These are phyloP conservation scores for Corylus heterophylla DNA, from an alignment of 306 rosid genomes.

Conservation along the genomic window DNA sequence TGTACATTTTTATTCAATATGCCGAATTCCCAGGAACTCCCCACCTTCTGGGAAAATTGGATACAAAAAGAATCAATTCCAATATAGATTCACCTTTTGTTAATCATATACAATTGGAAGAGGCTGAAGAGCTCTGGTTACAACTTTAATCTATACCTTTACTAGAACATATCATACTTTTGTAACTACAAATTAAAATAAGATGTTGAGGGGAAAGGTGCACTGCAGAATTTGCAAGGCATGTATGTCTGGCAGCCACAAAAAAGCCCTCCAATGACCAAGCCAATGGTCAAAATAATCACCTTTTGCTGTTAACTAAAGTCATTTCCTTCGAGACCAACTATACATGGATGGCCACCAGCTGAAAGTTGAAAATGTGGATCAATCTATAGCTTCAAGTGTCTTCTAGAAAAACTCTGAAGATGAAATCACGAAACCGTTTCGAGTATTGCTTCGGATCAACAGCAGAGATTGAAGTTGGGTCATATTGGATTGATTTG, in stretches of 20 bases:
- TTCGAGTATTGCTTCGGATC: slow-evolving; percentile 93
- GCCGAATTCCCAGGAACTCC: slow-evolving; percentile 22
- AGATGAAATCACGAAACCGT: slow-evolving; percentile 95
- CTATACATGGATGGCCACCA: slow-evolving; percentile 46
- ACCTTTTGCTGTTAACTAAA: slow-evolving; percentile 33
- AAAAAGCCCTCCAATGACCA: slow-evolving; percentile 38
- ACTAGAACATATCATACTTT: slow-evolving; percentile 30
- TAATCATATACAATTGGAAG: slow-evolving; percentile 47
- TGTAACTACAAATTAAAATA: slow-evolving; percentile 32
- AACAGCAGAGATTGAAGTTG: slow-evolving; percentile 87
- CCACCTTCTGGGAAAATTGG: slow-evolving; percentile 14
- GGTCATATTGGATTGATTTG: slow-evolving; percentile 85
- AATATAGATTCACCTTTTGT: slow-evolving; percentile 15
- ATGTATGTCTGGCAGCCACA: slow-evolving; percentile 32
- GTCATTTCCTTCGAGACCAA: slow-evolving; percentile 29
- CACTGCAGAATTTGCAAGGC: slow-evolving; percentile 28
- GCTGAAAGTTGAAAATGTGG: slow-evolving; percentile 33
- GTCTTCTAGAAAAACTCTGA: slow-evolving; percentile 85
- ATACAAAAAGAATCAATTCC: slow-evolving; percentile 30
- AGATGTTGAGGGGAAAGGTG: slow-evolving; percentile 18
- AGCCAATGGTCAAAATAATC: slow-evolving; percentile 29
- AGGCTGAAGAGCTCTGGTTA: slow-evolving; percentile 30
- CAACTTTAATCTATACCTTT: slow-evolving; percentile 34
- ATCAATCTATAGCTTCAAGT: slow-evolving; percentile 46
- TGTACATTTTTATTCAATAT: slow-evolving; percentile 36